A percentile compares a stretch with the other conserved stretches of the same genome.
Evolutionary conservation across 2,329 filamentous ascomycete genomes (phyloP).

Genomic region (Dendrostoma leiphaemia): DNA sequence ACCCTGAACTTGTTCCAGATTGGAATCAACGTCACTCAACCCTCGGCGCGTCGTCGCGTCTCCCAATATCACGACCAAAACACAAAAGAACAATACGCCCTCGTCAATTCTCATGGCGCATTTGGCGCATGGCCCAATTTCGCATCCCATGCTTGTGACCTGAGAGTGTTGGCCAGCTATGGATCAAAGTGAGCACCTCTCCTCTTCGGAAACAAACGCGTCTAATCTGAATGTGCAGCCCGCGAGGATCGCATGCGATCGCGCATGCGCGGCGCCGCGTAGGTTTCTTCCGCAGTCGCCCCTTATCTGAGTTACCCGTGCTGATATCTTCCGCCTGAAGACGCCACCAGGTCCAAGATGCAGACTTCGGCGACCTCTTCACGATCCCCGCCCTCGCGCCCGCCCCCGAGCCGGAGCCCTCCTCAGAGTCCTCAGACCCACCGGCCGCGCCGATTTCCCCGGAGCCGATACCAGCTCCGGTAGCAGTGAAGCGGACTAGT

Average conservation of each 20-base stretch:
- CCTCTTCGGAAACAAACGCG: not conserved
- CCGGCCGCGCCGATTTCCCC: conserved; percentile 4
- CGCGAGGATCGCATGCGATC: conserved; percentile 63
- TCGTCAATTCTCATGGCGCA: not conserved
- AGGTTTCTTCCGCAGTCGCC: conserved; percentile 27
- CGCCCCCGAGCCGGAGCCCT: conserved; percentile 14
- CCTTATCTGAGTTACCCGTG: not conserved
- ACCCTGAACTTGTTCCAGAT: not conserved
- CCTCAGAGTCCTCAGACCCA: conserved; percentile 7
- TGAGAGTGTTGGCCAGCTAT: conserved; percentile 24
- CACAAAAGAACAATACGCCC: not conserved
- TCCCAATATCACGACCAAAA: not conserved
- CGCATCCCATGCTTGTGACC: not conserved
- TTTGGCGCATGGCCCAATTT: not conserved
- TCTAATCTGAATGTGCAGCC: conserved; percentile 32
- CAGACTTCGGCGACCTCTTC: conserved; percentile 56
- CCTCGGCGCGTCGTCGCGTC: conserved; percentile 5
- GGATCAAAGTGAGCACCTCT: conserved; percentile 29
- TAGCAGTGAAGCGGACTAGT: conserved; percentile 35
- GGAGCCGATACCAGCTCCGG: conserved; percentile 18
- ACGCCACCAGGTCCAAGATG: conserved; percentile 56
- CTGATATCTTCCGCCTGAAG: conserved; percentile 29
- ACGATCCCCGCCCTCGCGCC: conserved; percentile 26
- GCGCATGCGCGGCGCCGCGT: conserved; percentile 65
- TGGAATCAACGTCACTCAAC: not conserved